Evolutionary conservation across 164 flowering plant genomes (phyloP).

Genomic region (Platanus orientalis): DNA sequence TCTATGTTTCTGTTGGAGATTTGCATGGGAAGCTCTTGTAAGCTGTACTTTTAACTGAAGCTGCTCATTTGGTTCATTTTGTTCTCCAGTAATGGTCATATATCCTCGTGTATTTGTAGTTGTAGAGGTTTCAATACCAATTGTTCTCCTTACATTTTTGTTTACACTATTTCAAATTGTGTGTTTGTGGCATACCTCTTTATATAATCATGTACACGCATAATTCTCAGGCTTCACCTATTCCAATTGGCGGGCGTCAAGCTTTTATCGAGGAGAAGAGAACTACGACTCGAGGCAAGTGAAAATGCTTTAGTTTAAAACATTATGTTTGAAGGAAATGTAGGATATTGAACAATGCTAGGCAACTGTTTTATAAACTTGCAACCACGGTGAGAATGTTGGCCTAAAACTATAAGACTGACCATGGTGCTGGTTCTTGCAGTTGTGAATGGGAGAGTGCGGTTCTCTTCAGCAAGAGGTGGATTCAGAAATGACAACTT

Average conservation of each 20-base stretch:
- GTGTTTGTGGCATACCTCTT: background rate
- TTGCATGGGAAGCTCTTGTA: too few species aligned
- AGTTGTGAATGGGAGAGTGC: slow-evolving; percentile 57
- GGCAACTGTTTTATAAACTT: too few species aligned
- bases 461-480: slow-evolving; percentile 51
- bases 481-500: slow-evolving; percentile 53
- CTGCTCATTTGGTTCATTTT: too few species aligned
- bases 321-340: too few species aligned
- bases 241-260: slow-evolving; percentile 36
- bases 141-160: too few species aligned
- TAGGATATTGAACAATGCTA: too few species aligned
- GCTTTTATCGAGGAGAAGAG: slow-evolving; percentile 51
- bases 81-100: too few species aligned
- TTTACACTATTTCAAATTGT: too few species aligned
- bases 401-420: background rate
- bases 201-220: background rate
- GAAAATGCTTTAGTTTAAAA: background rate
- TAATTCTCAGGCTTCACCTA: slow-evolving; percentile 51
- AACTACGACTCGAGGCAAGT: slow-evolving; percentile 43
- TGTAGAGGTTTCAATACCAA: too few species aligned
- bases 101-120: too few species aligned
- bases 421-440: slow-evolving; percentile 18
- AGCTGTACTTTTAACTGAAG: too few species aligned
- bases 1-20: too few species aligned
- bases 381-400: background rate